Evolutionary conservation across 768 basidiomycete genomes (phyloP).

Genomic region (Suillus hirtellus): DNA sequence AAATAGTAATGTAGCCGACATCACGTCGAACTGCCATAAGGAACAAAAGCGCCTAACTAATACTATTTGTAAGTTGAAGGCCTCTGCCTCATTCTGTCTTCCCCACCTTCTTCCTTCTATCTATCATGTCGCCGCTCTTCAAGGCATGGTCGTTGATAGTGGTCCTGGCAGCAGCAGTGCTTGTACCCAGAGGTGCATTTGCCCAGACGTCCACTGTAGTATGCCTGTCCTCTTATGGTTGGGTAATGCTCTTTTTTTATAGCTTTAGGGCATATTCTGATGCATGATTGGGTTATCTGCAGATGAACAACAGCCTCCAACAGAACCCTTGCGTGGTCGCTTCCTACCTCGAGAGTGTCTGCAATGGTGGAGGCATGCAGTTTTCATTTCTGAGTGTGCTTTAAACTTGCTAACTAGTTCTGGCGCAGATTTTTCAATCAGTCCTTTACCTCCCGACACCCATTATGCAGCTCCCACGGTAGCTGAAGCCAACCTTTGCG

Average conservation of each 20-base stretch:
- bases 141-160: conserved; percentile 19
- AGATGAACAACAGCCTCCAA: conserved; percentile 43
- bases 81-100: neutral
- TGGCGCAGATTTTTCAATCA: conserved; percentile 38
- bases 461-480: conserved; percentile 37
- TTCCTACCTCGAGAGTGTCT: conserved; percentile 44
- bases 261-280: conserved; percentile 1
- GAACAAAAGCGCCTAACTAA: conserved; percentile 8
- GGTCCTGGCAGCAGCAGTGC: conserved; percentile 19
- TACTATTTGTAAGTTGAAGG: neutral
- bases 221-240: conserved; percentile 25
- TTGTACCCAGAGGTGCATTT: conserved; percentile 18
- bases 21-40: conserved; percentile 18
- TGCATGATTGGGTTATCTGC: neutral
- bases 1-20: neutral
- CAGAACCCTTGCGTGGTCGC: conserved; percentile 51
- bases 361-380: conserved; percentile 43
- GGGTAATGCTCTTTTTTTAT: conserved; percentile 23
- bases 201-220: conserved; percentile 27
- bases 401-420: conserved; percentile 9
- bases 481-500: conserved; percentile 36
- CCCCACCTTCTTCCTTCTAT: conserved; percentile 6
- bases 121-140: conserved; percentile 14
- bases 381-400: conserved; percentile 11
- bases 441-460: conserved; percentile 36